phyloP scores from a whole-genome alignment of 2,329 filamentous ascomycete genomes.

The Epichloe hybrida region DNA sequence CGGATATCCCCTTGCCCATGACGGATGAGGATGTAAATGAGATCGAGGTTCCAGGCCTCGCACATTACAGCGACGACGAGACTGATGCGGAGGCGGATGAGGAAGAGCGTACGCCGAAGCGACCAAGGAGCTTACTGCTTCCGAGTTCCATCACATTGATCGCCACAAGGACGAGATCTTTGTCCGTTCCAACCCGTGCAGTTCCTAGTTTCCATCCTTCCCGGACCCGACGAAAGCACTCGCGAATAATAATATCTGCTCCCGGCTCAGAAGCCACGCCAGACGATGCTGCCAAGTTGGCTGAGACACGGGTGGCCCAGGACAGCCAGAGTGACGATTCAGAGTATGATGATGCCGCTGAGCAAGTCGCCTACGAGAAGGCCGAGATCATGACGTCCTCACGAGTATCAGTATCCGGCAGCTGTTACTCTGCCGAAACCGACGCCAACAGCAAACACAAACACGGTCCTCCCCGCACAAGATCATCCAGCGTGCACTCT shows the following conservation, averaged over 20 bases:
- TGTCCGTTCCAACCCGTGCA: constrained; percentile 32
- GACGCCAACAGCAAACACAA: constrained; percentile 30
- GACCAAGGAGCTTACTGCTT: constrained; percentile 33
- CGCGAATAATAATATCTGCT: neutral
- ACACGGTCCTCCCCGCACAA: constrained; percentile 16
- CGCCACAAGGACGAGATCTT: constrained; percentile 30
- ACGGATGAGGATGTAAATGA: constrained; percentile 58
- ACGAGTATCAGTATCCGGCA: constrained; percentile 39
- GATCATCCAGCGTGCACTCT: constrained; percentile 37
- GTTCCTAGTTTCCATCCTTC: constrained; percentile 6
- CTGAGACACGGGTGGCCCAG: neutral
- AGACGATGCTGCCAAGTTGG: neutral
- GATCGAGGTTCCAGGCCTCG: constrained; percentile 65
- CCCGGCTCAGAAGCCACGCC: neutral
- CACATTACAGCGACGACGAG: constrained; percentile 49
- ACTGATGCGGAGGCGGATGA: constrained; percentile 29
- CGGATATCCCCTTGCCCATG: constrained; percentile 52
- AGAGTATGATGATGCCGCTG: constrained; percentile 29
- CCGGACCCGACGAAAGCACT: neutral
- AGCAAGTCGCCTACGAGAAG: constrained; percentile 38
- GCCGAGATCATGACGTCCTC: constrained; percentile 44
- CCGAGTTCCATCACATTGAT: constrained; percentile 14
- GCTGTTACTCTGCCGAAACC: constrained; percentile 34
- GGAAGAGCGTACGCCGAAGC: constrained; percentile 18
- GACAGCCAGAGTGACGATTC: constrained; percentile 2